Base-by-base conservation (phyloP, 805 yeast genomes). In the Saccharomyces mikatae region DNA sequence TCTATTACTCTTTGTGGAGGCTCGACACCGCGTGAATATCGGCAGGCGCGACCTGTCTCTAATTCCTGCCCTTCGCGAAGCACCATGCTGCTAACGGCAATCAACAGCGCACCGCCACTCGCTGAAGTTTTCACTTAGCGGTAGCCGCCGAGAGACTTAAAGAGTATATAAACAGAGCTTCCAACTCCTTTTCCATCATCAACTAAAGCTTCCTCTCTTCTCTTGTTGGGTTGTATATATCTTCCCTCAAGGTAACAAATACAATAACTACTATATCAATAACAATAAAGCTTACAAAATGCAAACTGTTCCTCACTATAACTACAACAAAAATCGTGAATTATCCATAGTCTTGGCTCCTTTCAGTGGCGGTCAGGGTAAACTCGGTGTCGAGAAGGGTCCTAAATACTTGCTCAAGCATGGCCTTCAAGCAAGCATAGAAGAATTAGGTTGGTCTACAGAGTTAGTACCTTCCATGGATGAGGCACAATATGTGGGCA, bases 361-460 rank as follows among this genome's bases (percentile, higher is more conserved):
- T 52, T 94, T 92, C 72, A 82, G 90, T 41, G 98, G 97, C 26
- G 99, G 99, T 57, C 99, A 92, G 71, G 91, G 89, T 46, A 88
- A 89, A 66, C 80, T 83, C 26, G 99, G 99, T 59, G 97, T 92
- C 44, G 99, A 92, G 66, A 79, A 82, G 51, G 99, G 97, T 36
- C 98, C 99, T n/a, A 80, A 83, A 56, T 86, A 81, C 70, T 74
- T 92, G 60, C 70, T 90, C 49, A 79, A 85, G 57, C 80, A 81
- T 52, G 97, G 97, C 3, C 75, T 92, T 55, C 75, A 80, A 57
- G 60, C 75, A 27, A 86, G 87, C 63, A 67, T 92, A 53, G 71
- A 80, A 58, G 72, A 75, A 1, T 75, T 92, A 49, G 95, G 92
- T 24, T 92, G 97, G 97, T 68, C 75, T 13, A 76, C 82, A 14